Conservation (phyloP, 2,329 filamentous ascomycete species). For the Aspergillus ochraceus region DNA sequence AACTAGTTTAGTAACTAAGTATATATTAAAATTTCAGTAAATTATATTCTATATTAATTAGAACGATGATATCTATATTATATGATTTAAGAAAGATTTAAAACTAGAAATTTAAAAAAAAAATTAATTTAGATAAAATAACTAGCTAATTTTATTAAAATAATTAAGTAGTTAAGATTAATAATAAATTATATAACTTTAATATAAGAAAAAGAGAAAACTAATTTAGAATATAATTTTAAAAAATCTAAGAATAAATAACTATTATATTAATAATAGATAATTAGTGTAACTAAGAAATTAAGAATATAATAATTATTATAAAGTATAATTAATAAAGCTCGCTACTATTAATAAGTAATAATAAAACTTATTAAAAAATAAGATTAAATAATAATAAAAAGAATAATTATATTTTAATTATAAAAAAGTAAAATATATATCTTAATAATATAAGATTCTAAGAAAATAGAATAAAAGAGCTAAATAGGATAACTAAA, state of each 20-base stretch:
- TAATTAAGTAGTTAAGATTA: not conserved
- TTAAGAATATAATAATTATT: not conserved
- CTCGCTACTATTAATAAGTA: not conserved
- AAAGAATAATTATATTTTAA: not conserved
- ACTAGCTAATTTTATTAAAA: not conserved
- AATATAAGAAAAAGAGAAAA: not conserved
- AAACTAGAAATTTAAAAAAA: too few relatives aligned
- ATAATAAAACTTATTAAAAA: not conserved
- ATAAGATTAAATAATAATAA: not conserved
- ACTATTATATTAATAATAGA: not conserved
- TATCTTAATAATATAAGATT: too few relatives aligned
- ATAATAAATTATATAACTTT: not conserved
- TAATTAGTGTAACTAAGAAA: not conserved
- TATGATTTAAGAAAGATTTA: too few relatives aligned
- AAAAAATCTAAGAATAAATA: constrained; percentile 1
- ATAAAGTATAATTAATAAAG: not conserved
- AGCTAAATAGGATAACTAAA: too few relatives aligned
- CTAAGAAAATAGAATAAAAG: too few relatives aligned
- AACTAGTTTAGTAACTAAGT: too few relatives aligned
- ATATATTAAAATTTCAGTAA: too few relatives aligned
- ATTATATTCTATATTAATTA: too few relatives aligned
- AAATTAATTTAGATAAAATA: too few relatives aligned
- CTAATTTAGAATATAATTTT: not conserved
- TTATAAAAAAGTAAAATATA: not conserved
- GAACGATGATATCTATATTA: too few relatives aligned